Evolutionary conservation across 352 stramenopile species (phyloP).

Genomic region (Globisporangium polare): DNA sequence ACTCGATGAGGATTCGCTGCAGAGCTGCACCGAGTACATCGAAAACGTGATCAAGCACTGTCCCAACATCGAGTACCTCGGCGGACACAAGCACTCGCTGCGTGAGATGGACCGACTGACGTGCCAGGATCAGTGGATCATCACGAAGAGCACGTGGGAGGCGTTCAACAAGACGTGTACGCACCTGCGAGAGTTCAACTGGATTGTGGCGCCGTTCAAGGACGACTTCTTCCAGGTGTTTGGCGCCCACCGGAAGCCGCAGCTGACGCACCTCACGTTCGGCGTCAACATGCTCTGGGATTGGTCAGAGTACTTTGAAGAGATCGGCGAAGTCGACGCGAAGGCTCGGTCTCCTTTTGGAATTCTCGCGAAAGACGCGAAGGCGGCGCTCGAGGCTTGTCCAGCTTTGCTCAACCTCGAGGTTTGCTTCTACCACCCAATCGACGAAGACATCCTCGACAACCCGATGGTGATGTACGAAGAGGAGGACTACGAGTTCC

Average conservation of each 20-base stretch:
- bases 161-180: conserved; percentile 39
- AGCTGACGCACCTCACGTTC: conserved; percentile 28
- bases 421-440: conserved; percentile 33
- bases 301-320: conserved; percentile 29
- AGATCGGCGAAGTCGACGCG: neutral
- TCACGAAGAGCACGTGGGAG: conserved; percentile 26
- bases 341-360: conserved; percentile 19
- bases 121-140: conserved; percentile 41
- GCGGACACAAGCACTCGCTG: conserved; percentile 51
- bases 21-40: conserved; percentile 21
- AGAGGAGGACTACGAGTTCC: conserved; percentile 21
- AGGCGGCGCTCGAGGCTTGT: conserved; percentile 26
- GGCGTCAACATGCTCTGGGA: conserved; percentile 40
- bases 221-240: conserved; percentile 43
- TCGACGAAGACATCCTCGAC: conserved; percentile 25
- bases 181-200: conserved; percentile 53
- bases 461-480: conserved; percentile 20
- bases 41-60: conserved; percentile 26
- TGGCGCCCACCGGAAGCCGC: conserved; percentile 30
- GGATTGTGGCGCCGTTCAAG: conserved; percentile 57
- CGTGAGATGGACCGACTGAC: conserved; percentile 33
- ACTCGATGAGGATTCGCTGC: conserved; percentile 16
- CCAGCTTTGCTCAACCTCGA: conserved; percentile 30
- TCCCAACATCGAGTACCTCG: conserved; percentile 52
- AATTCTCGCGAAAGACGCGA: conserved; percentile 23